A percentile compares a stretch with the other conserved stretches of the same genome.
Conservation (phyloP, 805 yeast species). For the Myxozyma vanderwaltii region DNA sequence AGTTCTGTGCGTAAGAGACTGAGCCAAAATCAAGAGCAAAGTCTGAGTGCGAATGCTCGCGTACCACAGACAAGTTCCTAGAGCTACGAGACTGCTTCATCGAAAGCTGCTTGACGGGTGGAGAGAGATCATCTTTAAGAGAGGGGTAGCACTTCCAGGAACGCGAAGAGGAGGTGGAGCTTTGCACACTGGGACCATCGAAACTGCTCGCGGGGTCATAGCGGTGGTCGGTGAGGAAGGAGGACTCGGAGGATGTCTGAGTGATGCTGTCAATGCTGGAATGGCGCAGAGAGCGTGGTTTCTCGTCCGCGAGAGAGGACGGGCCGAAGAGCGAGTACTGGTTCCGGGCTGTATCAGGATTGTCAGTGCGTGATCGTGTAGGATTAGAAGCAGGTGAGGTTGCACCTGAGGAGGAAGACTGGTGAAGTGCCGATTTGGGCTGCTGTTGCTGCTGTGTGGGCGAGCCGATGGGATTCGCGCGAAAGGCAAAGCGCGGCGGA, state of each 20-base stretch:
- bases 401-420: too few species aligned
- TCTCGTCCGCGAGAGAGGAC: neutral
- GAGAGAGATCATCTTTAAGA: neutral
- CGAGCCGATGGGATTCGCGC: neutral
- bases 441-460: conserved; percentile 2
- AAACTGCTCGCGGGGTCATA: conserved; percentile 18
- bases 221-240: conserved; percentile 17
- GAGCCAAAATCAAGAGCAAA: conserved; percentile 1
- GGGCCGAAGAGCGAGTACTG: neutral
- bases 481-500: neutral
- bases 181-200: conserved; percentile 19
- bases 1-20: neutral
- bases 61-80: conserved; percentile 6
- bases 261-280: neutral
- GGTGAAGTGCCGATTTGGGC: neutral
- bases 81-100: neutral
- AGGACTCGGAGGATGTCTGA: conserved; percentile 14
- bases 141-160: conserved; percentile 15
- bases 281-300: neutral
- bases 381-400: too few species aligned
- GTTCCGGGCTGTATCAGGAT: too few species aligned
- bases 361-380: too few species aligned
- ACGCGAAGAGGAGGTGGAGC: conserved; percentile 21
- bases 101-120: neutral
- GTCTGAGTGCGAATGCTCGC: conserved; percentile 19